phyloP scores from a whole-genome alignment of 768 basidiomycete genomes.

The Xerocomellus dryophilus region DNA sequence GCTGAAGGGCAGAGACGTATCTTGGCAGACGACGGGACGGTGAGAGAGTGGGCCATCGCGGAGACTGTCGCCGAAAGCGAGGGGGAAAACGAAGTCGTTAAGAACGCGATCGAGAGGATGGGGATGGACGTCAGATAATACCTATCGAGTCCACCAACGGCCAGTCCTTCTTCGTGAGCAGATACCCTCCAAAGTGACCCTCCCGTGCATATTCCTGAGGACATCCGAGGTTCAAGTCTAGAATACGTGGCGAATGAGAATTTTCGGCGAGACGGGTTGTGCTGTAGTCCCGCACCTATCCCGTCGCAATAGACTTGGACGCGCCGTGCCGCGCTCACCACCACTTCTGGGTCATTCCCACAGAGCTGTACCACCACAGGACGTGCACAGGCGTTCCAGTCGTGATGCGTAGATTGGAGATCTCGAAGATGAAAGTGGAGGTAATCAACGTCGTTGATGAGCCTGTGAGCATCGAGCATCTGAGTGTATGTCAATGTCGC shows the following conservation, averaged over 20 bases:
- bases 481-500: slow-evolving; percentile 72
- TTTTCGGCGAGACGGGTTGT: not conserved
- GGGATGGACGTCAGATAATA: slow-evolving; percentile 30
- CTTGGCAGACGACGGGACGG: slow-evolving; percentile 65
- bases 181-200: slow-evolving; percentile 70
- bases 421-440: slow-evolving; percentile 61
- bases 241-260: slow-evolving; percentile 9
- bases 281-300: slow-evolving; percentile 48
- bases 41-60: slow-evolving; percentile 58
- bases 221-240: slow-evolving; percentile 81
- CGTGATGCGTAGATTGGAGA: slow-evolving; percentile 32
- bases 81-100: not conserved
- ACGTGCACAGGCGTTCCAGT: slow-evolving; percentile 24
- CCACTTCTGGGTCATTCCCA: slow-evolving; percentile 61
- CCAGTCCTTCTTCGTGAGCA: slow-evolving; percentile 74
- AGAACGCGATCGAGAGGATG: not conserved
- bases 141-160: slow-evolving; percentile 62
- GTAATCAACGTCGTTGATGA: slow-evolving; percentile 64
- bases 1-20: slow-evolving; percentile 52
- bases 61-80: slow-evolving; percentile 44
- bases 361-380: slow-evolving; percentile 73
- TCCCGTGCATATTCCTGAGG: slow-evolving; percentile 68
- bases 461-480: slow-evolving; percentile 64
- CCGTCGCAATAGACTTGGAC: slow-evolving; percentile 62
- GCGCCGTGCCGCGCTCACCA: slow-evolving; percentile 59